Conservation (phyloP, 495 filamentous ascomycete species). For the Pyrenula massariospora region DNA sequence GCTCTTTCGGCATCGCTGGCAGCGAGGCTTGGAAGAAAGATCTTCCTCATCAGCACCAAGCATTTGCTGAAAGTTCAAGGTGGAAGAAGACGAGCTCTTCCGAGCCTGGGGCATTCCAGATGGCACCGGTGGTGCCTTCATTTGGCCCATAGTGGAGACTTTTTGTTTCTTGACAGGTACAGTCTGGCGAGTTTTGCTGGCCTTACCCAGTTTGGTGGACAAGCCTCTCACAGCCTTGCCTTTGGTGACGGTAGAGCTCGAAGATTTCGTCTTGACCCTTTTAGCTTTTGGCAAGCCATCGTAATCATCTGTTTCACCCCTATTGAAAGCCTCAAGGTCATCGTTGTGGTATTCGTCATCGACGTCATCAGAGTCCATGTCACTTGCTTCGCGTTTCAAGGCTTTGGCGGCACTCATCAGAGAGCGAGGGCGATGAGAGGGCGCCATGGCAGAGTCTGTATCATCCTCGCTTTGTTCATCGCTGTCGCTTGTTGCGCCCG, state of each 20-base stretch:
- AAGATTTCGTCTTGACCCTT: slow-evolving; percentile 30
- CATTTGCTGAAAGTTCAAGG: slow-evolving; percentile 54
- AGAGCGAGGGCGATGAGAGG: slow-evolving; percentile 8
- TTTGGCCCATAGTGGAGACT: slow-evolving; percentile 29
- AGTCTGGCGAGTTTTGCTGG: slow-evolving; percentile 29
- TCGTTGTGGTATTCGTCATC: slow-evolving; percentile 42
- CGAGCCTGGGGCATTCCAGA: slow-evolving; percentile 55
- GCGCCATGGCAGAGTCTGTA: slow-evolving; percentile 41
- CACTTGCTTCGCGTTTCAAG: neutral
- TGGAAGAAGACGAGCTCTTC: slow-evolving; percentile 56
- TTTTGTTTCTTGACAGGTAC: slow-evolving; percentile 38
- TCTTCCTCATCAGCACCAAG: slow-evolving; percentile 80
- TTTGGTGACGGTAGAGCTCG: neutral
- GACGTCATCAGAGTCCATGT: slow-evolving; percentile 17
- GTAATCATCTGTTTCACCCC: slow-evolving; percentile 37
- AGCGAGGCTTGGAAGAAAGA: slow-evolving; percentile 86
- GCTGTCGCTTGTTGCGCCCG: slow-evolving; percentile 64
- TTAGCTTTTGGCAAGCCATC: slow-evolving; percentile 31
- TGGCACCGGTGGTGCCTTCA: slow-evolving; percentile 56
- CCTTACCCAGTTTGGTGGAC: slow-evolving; percentile 27
- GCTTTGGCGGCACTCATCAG: neutral
- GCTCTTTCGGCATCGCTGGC: slow-evolving; percentile 96
- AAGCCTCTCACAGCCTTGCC: slow-evolving; percentile 1
- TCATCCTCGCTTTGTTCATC: slow-evolving; percentile 67
- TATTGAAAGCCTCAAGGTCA: slow-evolving; percentile 43